Conservation (phyloP, 768 basidiomycete species). For the Mycena leptocephala region DNA sequence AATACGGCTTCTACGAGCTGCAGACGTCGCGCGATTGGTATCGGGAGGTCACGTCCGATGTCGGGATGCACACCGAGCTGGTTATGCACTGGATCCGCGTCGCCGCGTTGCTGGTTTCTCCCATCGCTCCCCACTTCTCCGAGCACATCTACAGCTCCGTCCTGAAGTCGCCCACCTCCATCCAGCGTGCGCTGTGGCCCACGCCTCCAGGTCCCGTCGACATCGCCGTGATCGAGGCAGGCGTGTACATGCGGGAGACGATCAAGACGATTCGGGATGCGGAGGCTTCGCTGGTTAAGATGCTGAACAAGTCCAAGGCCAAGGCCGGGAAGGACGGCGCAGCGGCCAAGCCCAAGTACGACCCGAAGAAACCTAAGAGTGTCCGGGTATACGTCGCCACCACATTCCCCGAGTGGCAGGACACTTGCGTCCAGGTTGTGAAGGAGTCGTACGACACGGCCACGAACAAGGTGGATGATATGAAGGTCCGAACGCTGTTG, state of each 20-base stretch:
- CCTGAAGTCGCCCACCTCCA: constrained; percentile 80
- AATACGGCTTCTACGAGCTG: constrained; percentile 96
- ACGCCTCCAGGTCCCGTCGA: constrained; percentile 74
- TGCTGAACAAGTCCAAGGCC: constrained; percentile 83
- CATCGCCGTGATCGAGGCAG: constrained; percentile 77
- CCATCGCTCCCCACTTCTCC: constrained; percentile 94
- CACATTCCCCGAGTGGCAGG: constrained; percentile 95
- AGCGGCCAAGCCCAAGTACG: constrained; percentile 69
- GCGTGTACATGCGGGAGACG: constrained; percentile 90
- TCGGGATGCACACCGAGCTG: constrained; percentile 94
- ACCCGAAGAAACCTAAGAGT: constrained; percentile 88
- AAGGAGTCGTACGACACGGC: constrained; percentile 75
- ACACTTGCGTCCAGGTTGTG: constrained; percentile 82
- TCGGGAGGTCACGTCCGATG: constrained; percentile 90
- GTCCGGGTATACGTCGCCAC: constrained; percentile 94
- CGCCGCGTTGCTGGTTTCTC: constrained; percentile 86
- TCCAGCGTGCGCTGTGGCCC: constrained; percentile 92
- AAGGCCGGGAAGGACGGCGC: constrained; percentile 58
- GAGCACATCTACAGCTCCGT: constrained; percentile 91
- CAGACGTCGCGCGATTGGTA: constrained; percentile 96
- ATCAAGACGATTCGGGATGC: constrained; percentile 94
- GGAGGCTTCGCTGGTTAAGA: constrained; percentile 85
- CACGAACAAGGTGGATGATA: constrained; percentile 85
- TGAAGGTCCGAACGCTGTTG: constrained; percentile 79
- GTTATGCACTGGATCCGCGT: constrained; percentile 88